phyloP scores from a whole-genome alignment of 2,329 filamentous ascomycete genomes.

The Pseudogymnoascus sp. region DNA sequence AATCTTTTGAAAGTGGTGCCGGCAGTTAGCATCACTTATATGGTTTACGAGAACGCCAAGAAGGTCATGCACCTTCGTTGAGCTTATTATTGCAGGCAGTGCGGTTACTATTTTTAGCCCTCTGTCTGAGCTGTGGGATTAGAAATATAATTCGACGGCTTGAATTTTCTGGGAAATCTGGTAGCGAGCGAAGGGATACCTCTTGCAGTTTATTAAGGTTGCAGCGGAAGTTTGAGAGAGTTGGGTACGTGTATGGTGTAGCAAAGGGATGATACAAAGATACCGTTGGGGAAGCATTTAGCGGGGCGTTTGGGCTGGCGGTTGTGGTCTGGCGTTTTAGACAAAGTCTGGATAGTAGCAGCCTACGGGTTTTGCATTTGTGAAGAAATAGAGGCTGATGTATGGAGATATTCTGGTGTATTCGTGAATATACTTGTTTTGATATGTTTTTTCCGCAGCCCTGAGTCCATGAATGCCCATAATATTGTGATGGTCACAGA shows the following conservation, averaged over 20 bases:
- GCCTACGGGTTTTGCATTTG: constrained; percentile 8
- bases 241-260: not conserved
- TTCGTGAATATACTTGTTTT: not conserved
- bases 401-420: not conserved
- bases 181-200: constrained; percentile 4
- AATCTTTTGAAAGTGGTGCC: constrained; percentile 95
- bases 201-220: not conserved
- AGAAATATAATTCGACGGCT: not conserved
- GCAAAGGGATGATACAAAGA: constrained; percentile 1
- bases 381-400: not conserved
- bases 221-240: not conserved
- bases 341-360: constrained; percentile 6
- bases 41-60: constrained; percentile 90
- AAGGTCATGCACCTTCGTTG: constrained; percentile 44
- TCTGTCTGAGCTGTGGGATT: not conserved
- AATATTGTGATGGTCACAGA: not conserved
- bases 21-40: constrained; percentile 89
- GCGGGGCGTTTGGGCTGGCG: constrained; percentile 6
- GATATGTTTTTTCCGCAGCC: not conserved
- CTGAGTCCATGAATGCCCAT: too few relatives aligned
- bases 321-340: constrained; percentile 8
- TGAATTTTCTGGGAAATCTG: not conserved
- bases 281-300: not conserved
- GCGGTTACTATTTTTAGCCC: not conserved
- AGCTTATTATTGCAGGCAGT: not conserved